Evolutionary conservation across 768 basidiomycete species (phyloP).

Genomic region (Rubroboletus pulcherrimus): DNA sequence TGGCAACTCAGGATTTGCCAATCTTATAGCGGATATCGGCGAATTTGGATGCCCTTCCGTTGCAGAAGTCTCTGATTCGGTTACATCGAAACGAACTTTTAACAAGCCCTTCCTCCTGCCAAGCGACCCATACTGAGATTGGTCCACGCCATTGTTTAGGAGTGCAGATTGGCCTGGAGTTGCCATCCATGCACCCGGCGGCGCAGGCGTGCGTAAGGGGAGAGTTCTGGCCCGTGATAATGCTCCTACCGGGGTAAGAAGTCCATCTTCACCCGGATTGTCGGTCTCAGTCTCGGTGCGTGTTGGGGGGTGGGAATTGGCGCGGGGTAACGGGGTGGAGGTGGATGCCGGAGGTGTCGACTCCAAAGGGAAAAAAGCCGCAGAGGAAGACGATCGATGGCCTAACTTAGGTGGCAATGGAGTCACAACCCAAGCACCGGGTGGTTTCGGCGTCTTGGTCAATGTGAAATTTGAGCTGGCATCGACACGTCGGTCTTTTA

Average conservation of each 20-base stretch:
- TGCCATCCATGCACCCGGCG: conserved; percentile 62
- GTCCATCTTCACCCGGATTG: conserved; percentile 21
- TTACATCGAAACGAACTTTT: conserved; percentile 71
- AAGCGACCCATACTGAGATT: conserved; percentile 33
- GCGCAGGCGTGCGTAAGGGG: conserved; percentile 57
- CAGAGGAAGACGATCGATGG: conserved; percentile 17
- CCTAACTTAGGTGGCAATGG: conserved; percentile 28
- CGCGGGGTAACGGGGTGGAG: conserved; percentile 25
- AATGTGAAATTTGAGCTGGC: conserved; percentile 28
- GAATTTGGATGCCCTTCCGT: conserved; percentile 26
- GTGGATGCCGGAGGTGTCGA: conserved; percentile 24
- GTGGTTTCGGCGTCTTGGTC: conserved; percentile 44
- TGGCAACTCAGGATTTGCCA: conserved; percentile 22
- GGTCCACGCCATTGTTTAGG: conserved; percentile 16
- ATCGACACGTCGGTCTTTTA: conserved; percentile 15
- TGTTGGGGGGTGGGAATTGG: conserved; percentile 10
- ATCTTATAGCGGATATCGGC: conserved; percentile 27
- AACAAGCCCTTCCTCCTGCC: conserved; percentile 51
- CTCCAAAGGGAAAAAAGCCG: conserved; percentile 18
- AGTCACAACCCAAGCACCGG: conserved; percentile 44
- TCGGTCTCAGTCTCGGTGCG: conserved; percentile 17
- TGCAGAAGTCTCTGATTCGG: conserved; percentile 32
- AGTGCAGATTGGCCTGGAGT: conserved; percentile 45
- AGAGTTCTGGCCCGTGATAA: conserved; percentile 46
- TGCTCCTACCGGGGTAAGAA: conserved; percentile 45